Evolutionary conservation across 1,139 yeast genomes (phyloP), one percentile per base, ranked within the genome.

Genomic region (Hyphopichia khmerensis): DNA sequence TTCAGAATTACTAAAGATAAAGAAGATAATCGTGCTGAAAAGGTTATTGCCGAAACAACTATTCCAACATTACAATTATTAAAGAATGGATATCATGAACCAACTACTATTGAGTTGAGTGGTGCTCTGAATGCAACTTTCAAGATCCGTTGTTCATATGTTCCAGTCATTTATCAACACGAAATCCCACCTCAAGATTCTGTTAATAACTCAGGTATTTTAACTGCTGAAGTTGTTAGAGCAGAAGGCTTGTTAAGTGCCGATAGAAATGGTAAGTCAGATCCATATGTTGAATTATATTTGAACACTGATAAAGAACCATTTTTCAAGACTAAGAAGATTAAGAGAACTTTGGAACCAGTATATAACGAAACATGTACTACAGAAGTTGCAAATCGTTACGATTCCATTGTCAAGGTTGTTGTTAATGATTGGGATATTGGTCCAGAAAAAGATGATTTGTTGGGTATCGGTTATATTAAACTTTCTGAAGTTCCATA

Each of bases 381-480:
- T 17, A 69, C 82, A 27, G 71, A 73, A 21, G 79, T 86, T 19
- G 59, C 68, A 33, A 78, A 86, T 60, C 79, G 87, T 56, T 79
- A 77, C 43, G 82, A 81, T 57, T 79, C 89, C 11, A 62, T 65
- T 4, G 64, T 91, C 44, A 68, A 69, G 45, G 72, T 87, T 39
- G 78, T 74, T 43, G 80, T 87, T 27, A 75, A 62, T 55, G 99
- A 93, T 60, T 91, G 97, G 96, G 99, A 93, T 65, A 80, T 91
- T 51, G 96, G 96, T 48, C 82, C 87, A 24, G 88, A 83, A 48
- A 80, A 78, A 48, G 95, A 93, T 62, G 98, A 93, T 62, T 72
- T 76, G 47, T 72, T 93, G 45, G 96, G 98, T 43, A 67, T 67
- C 30, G 89, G 84, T n/a, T 55, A 57, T 23, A 60, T 90, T 45